Evolutionary conservation across 108 stramenopile species (phyloP).

Genomic region (Cyclotella baltica): DNA sequence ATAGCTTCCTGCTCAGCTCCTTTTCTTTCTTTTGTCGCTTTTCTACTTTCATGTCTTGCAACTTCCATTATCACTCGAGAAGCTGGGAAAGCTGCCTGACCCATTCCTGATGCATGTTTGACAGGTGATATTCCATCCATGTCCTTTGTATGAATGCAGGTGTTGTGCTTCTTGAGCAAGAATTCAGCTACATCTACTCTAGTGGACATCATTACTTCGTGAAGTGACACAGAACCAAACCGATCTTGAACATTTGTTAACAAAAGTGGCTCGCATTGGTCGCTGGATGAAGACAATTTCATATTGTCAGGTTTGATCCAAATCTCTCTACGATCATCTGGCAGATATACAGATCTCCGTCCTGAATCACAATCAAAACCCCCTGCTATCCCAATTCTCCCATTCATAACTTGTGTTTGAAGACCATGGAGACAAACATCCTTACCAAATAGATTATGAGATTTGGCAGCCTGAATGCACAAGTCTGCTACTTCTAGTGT

Average conservation of each 20-base stretch:
- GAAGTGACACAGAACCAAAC: slow-evolving; percentile 32
- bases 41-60: slow-evolving; percentile 17
- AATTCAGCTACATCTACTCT: slow-evolving; percentile 50
- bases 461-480: slow-evolving; percentile 43
- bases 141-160: slow-evolving; percentile 25
- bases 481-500: slow-evolving; percentile 43
- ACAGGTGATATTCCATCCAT: slow-evolving; percentile 13
- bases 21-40: slow-evolving; percentile 19
- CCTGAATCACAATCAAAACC: slow-evolving; percentile 41
- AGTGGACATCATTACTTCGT: slow-evolving; percentile 35
- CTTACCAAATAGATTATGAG: slow-evolving; percentile 33
- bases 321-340: slow-evolving; percentile 29
- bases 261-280: neutral
- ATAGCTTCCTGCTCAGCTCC: neutral
- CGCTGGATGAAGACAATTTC: neutral
- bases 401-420: slow-evolving; percentile 41
- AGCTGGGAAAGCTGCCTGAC: neutral
- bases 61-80: slow-evolving; percentile 15
- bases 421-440: slow-evolving; percentile 31
- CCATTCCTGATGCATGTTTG: slow-evolving; percentile 20
- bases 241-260: slow-evolving; percentile 45
- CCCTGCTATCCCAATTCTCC: slow-evolving; percentile 33
- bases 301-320: slow-evolving; percentile 52
- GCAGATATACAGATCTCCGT: slow-evolving; percentile 28
- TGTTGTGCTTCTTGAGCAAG: slow-evolving; percentile 27